Conservation (phyloP, 305 asterid genomes). For the Fraxinus velutina region DNA sequence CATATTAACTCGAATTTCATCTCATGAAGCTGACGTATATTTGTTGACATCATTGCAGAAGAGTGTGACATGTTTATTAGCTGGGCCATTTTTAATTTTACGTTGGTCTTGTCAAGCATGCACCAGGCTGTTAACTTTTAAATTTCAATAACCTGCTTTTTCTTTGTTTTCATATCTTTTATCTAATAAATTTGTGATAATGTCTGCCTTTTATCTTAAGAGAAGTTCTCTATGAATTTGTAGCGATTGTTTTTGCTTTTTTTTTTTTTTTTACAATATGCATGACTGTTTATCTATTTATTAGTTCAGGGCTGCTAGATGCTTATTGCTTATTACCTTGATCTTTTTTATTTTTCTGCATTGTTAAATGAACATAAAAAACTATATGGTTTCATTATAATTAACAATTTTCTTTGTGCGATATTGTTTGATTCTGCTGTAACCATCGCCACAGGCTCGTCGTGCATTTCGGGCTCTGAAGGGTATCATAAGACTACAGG, state of each 20-base stretch:
- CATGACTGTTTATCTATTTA: neutral
- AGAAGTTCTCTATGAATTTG: neutral
- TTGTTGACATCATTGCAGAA: neutral
- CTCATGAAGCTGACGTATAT: neutral
- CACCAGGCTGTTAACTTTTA: neutral
- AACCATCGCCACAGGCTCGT: constrained; percentile 44
- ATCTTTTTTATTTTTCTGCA: neutral
- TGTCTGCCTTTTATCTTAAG: neutral
- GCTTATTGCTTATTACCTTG: neutral
- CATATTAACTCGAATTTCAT: neutral
- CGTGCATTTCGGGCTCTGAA: constrained; percentile 43
- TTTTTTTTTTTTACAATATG: neutral
- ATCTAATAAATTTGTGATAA: neutral
- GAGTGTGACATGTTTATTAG: neutral
- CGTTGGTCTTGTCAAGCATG: neutral
- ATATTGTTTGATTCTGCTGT: neutral
- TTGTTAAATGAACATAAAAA: neutral
- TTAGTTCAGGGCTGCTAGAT: neutral
- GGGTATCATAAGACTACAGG: constrained; percentile 50
- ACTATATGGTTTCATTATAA: neutral
- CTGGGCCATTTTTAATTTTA: neutral
- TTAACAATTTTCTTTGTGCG: neutral
- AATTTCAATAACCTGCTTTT: neutral
- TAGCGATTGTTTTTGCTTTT: neutral
- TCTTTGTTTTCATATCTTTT: neutral